Base-by-base conservation (phyloP, 208 protist species). In the Trypanosoma cruzi region DNA sequence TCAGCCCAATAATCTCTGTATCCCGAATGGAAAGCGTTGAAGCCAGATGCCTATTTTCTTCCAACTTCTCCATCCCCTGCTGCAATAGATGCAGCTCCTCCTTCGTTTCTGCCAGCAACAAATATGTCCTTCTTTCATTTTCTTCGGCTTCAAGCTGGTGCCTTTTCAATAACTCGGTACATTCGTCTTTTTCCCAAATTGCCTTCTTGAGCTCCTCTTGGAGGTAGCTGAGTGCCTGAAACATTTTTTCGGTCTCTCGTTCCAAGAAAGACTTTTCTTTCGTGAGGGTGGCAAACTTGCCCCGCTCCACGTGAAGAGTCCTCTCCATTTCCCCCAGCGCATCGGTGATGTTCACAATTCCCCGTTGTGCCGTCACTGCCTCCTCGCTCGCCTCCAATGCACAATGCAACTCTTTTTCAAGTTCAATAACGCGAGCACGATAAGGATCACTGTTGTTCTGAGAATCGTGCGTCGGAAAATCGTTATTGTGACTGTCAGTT, bases 1-100 rank as follows among this genome's bases (percentile, higher is more conserved):
- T 55, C 7, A 71, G 66, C 14, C 66, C 57, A 22, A 6, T 20
- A 64, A 71, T 71, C 32, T 71, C 56, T 31, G 54, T 34, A 14
- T 71, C 57, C 34, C 48, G 55, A 1, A 64, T 24, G 20, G 7
- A 20, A 32, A 64, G 20, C 26, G 42, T 42, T 28, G 64, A 62
- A 5, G 24, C 24, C 7, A 70, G 26, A 28, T 55, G 0, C 44
- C 16, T 32, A 14, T n/a, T 20, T 14, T 62, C 24, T 10, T n/a
- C 26, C 20, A 36, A n/a, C 54, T 37, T 36, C n/a, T 62, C 40
- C 7, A 62, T 5, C 16, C 55, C 34, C 16, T 63, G 20, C 29
- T 22, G 36, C 20, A 60, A 32, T 0, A 63, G 24, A 28, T 31
- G 37, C 14, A 71, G 1, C 37, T 71, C 57, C 16, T 57, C 57